These are phyloP conservation scores for Ophiorrhiza pumila DNA, from an alignment of 257 asterid species.

Conservation along the genomic window DNA sequence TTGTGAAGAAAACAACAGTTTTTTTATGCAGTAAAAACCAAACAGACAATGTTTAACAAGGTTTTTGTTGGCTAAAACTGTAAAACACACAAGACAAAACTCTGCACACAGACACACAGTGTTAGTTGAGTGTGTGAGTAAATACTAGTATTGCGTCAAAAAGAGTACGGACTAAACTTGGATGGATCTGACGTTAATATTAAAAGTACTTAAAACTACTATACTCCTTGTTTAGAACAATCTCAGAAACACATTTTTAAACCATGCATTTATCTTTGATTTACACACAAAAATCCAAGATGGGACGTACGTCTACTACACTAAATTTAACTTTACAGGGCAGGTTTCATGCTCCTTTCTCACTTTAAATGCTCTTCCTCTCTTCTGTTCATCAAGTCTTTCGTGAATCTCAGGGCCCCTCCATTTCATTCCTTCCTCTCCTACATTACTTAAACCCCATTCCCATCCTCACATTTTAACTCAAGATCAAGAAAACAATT, in stretches of 20 bases:
- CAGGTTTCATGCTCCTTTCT: slow-evolving; percentile 5
- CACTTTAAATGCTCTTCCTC: slow-evolving; percentile 16
- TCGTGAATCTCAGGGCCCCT: slow-evolving; percentile 10
- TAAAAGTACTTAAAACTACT: too few species aligned
- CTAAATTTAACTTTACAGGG: not conserved
- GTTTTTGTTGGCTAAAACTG: too few species aligned
- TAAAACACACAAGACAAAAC: too few species aligned
- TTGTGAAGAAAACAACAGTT: not conserved
- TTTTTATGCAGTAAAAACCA: not conserved
- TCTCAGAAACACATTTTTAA: not conserved
- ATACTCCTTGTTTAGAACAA: too few species aligned
- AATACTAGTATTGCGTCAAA: too few species aligned
- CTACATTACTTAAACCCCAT: slow-evolving; percentile 15
- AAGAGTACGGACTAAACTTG: too few species aligned
- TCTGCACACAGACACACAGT: too few species aligned
- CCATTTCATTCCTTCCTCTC: not conserved
- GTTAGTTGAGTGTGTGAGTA: too few species aligned
- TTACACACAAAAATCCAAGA: not conserved
- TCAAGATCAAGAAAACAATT: not conserved
- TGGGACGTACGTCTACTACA: not conserved
- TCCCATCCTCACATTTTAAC: not conserved
- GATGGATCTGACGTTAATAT: too few species aligned
- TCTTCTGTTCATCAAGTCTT: slow-evolving; percentile 1
- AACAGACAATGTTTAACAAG: not conserved
- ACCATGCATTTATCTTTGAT: not conserved